phyloP scores from a whole-genome alignment of 352 stramenopile species.

The Pythium pectinolyticum region DNA sequence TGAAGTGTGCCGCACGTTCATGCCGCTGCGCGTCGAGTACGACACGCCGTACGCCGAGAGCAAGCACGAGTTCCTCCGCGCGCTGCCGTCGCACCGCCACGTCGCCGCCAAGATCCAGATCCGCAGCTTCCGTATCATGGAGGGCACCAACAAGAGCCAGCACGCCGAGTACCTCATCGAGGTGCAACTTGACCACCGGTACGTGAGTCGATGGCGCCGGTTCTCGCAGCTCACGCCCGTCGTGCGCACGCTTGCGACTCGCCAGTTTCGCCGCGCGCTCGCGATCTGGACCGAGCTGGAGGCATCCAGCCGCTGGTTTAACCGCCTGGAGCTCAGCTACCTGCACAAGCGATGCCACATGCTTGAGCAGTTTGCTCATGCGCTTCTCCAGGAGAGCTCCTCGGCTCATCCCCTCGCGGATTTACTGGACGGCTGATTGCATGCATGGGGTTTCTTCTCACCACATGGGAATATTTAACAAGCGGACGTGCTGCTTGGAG shows the following conservation, averaged over 20 bases:
- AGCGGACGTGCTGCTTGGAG: background rate
- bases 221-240: constrained; percentile 77
- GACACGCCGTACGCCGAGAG: constrained; percentile 65
- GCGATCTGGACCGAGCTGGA: constrained; percentile 60
- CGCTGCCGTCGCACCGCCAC: constrained; percentile 67
- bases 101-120: constrained; percentile 81
- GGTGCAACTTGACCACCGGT: constrained; percentile 70
- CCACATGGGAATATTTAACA: background rate
- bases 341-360: constrained; percentile 75
- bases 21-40: constrained; percentile 50
- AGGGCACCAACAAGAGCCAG: constrained; percentile 45
- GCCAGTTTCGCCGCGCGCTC: constrained; percentile 57
- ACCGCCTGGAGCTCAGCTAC: constrained; percentile 81
- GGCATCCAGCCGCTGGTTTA: constrained; percentile 72
- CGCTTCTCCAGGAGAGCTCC: constrained; percentile 69
- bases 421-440: constrained; percentile 60
- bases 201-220: constrained; percentile 72
- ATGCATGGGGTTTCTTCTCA: too few relatives aligned
- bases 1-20: constrained; percentile 72
- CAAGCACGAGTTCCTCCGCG: constrained; percentile 61
- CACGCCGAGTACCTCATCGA: constrained; percentile 84
- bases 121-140: constrained; percentile 81
- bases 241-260: constrained; percentile 47
- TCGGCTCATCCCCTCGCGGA: constrained; percentile 74
- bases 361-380: constrained; percentile 77